These are phyloP conservation scores for Geotrichum bryndzae DNA, from an alignment of 1,139 yeast genomes.

Conservation along the genomic window DNA sequence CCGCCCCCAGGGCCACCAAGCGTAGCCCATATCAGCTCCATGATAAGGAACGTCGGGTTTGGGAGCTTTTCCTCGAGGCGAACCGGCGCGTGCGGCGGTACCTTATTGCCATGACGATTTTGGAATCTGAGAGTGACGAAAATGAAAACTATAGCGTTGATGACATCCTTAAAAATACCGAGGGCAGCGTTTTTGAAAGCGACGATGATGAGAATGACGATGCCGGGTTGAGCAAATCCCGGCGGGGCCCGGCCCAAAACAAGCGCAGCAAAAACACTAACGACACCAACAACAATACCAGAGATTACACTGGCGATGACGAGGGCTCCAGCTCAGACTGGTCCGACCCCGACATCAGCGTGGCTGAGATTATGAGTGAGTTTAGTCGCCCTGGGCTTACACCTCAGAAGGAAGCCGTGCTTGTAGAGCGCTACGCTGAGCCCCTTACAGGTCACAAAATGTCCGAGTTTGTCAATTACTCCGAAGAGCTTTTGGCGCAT, in stretches of 20 bases:
- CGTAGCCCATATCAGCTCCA: neutral
- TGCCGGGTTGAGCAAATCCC: neutral
- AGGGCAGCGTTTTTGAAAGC: neutral
- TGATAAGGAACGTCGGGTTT: conserved; percentile 13
- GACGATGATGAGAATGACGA: neutral
- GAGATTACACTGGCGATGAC: neutral
- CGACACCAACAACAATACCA: neutral
- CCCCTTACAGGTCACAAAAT: conserved; percentile 9
- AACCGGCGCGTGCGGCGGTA: conserved; percentile 1
- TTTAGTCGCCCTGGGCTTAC: conserved; percentile 10
- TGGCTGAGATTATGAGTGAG: conserved; percentile 14
- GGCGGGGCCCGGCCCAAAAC: neutral
- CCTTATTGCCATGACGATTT: neutral
- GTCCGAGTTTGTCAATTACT: conserved; percentile 11
- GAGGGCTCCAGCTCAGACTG: neutral
- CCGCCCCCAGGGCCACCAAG: neutral
- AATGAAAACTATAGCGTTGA: neutral
- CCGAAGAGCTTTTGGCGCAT: conserved; percentile 7
- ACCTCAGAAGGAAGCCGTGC: neutral
- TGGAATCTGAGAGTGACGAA: neutral
- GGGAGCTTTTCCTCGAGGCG: conserved; percentile 8
- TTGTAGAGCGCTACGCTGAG: conserved; percentile 9
- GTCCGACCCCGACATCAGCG: conserved; percentile 2
- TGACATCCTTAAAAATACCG: neutral
- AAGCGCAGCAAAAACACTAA: neutral